Evolutionary conservation across 805 yeast species (phyloP).

Genomic region (Cyberlindnera suaveolens): DNA sequence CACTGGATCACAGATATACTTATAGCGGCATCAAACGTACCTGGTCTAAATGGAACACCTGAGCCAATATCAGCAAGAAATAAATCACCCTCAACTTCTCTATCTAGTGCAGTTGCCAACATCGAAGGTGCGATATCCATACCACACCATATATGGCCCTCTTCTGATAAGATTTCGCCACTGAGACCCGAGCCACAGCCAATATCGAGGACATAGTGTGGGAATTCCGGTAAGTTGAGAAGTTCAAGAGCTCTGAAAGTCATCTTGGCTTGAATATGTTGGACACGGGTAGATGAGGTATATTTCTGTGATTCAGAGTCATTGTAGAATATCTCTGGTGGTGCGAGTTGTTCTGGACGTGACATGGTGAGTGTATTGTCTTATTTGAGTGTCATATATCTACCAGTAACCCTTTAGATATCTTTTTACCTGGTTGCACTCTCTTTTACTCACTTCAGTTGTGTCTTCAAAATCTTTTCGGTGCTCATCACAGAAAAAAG

Average conservation of each 20-base stretch:
- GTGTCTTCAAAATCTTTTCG: background rate
- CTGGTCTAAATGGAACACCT: slow-evolving; percentile 94
- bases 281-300: slow-evolving; percentile 92
- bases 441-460: too few relatives aligned
- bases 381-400: too few relatives aligned
- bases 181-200: slow-evolving; percentile 97
- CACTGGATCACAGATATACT: slow-evolving; percentile 95
- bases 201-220: slow-evolving; percentile 73
- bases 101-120: slow-evolving; percentile 89
- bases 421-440: too few relatives aligned
- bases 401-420: too few relatives aligned
- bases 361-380: slow-evolving; percentile 47
- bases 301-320: slow-evolving; percentile 86
- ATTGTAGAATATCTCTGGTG: slow-evolving; percentile 92
- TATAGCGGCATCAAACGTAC: slow-evolving; percentile 94
- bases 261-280: slow-evolving; percentile 97
- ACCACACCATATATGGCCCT: slow-evolving; percentile 92
- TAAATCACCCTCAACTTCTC: slow-evolving; percentile 91
- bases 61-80: slow-evolving; percentile 88
- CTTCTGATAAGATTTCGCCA: slow-evolving; percentile 91
- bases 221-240: slow-evolving; percentile 52
- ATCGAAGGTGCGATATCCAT: slow-evolving; percentile 94
- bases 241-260: slow-evolving; percentile 88
- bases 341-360: slow-evolving; percentile 94
- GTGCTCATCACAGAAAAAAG: background rate